Percentiles rank a stretch among this genome's conserved stretches.
Conservation (phyloP, 2,329 filamentous ascomycete genomes). For the Penicillium corylophilum region DNA sequence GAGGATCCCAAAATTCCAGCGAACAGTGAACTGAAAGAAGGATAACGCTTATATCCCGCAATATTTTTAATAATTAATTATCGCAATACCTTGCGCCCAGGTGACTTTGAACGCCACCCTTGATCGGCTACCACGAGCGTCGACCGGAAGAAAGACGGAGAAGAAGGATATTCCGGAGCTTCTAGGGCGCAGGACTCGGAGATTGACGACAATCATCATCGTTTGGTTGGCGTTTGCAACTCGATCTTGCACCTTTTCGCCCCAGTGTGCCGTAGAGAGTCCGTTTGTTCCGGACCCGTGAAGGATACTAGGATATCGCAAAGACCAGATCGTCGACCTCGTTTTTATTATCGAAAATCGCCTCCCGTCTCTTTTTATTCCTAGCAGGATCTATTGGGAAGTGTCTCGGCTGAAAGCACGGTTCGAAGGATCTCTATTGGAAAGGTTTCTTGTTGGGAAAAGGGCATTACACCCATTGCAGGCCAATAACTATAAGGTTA, state of each 20-base stretch:
- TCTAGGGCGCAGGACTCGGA: constrained; percentile 7
- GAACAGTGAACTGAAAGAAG: constrained; percentile 11
- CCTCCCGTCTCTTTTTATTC: background rate
- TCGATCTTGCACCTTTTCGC: constrained; percentile 5
- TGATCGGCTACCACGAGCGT: constrained; percentile 1
- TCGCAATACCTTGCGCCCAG: constrained; percentile 17
- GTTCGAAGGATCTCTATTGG: background rate
- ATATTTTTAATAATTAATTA: constrained; percentile 27
- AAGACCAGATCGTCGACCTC: background rate
- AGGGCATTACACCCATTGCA: constrained; percentile 16
- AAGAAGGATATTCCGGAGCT: background rate
- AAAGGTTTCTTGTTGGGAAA: constrained; percentile 14
- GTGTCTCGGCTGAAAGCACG: constrained; percentile 16
- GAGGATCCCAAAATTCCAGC: background rate
- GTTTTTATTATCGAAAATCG: constrained; percentile 7
- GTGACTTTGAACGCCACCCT: constrained; percentile 6
- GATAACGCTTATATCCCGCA: constrained; percentile 17
- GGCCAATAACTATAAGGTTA: constrained; percentile 26
- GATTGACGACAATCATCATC: constrained; percentile 9
- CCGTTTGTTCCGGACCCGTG: constrained; percentile 16
- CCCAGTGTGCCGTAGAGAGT: constrained; percentile 1
- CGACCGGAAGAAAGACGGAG: constrained; percentile 5
- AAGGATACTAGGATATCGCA: background rate
- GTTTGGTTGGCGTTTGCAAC: constrained; percentile 18
- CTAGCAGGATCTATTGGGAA: background rate